Evolutionary conservation across 208 protist genomes (phyloP).

Genomic region (Trichomonas gallinae): DNA sequence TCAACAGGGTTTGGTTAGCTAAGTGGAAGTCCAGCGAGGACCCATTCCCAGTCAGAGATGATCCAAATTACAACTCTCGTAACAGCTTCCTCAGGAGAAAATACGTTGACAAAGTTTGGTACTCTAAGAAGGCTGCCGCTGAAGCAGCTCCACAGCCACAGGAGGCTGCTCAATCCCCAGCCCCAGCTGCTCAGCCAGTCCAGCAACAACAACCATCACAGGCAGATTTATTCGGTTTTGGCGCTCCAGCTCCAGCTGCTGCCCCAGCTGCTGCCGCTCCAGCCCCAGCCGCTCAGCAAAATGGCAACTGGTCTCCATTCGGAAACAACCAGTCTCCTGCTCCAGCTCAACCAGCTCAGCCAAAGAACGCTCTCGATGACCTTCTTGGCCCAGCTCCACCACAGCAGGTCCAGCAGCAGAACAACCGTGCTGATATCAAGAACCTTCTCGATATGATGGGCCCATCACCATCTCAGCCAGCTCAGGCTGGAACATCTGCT

Average conservation of each 20-base stretch:
- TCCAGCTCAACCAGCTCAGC: background rate
- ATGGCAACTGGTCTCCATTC: background rate
- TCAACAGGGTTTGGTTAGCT: slow-evolving; percentile 19
- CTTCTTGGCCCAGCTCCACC: background rate
- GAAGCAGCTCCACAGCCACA: background rate
- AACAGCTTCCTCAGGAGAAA: background rate
- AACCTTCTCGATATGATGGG: background rate
- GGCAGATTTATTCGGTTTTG: background rate
- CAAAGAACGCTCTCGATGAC: background rate
- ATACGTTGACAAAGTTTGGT: background rate
- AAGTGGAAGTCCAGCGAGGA: background rate
- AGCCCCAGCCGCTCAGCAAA: background rate
- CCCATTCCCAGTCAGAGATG: background rate
- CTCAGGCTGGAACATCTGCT: too few species aligned
- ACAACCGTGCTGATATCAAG: background rate
- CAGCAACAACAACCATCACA: background rate
- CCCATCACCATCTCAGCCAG: background rate
- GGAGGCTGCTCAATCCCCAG: background rate
- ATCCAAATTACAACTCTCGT: background rate
- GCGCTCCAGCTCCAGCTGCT: background rate
- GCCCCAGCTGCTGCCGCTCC: background rate
- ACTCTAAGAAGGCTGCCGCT: background rate
- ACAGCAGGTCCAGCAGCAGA: background rate
- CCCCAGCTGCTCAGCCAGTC: background rate
- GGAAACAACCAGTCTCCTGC: background rate